Evolutionary conservation across 106 monocot genomes (phyloP).

Genomic region (Apostasia shenzhenica): DNA sequence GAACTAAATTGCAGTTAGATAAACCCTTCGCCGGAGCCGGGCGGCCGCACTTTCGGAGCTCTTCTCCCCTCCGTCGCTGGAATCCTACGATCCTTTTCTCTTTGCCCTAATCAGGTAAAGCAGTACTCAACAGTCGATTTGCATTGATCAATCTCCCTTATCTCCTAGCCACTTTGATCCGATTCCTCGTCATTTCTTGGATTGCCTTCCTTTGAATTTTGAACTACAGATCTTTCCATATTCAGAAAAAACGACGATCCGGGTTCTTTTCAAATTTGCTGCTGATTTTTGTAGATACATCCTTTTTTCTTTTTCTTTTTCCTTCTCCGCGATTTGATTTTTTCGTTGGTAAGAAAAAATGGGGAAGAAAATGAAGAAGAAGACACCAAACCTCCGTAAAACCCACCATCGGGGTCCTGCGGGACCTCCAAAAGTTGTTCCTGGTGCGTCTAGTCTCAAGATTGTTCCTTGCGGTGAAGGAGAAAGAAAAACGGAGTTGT

Average conservation of each 20-base stretch:
- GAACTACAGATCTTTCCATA: not conserved
- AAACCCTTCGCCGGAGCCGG: not conserved
- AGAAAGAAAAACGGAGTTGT: conserved; percentile 17
- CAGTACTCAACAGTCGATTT: not conserved
- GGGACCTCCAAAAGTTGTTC: conserved; percentile 1
- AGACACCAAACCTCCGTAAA: conserved; percentile 41
- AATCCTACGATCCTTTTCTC: not conserved
- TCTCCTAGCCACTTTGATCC: not conserved
- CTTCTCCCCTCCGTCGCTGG: not conserved
- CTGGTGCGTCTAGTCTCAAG: not conserved
- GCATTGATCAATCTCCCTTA: not conserved
- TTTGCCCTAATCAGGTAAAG: not conserved
- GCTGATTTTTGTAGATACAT: not conserved
- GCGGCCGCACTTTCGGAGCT: not conserved
- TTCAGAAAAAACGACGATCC: not conserved
- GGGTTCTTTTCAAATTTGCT: not conserved
- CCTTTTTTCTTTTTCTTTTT: not conserved
- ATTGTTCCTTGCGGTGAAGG: not conserved
- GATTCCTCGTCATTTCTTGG: not conserved
- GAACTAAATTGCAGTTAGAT: not conserved
- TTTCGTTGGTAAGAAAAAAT: conserved; percentile 23
- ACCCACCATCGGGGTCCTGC: not conserved
- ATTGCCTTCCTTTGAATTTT: not conserved
- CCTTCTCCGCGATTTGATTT: not conserved
- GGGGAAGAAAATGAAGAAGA: conserved; percentile 77